Evolutionary conservation across 1,284 basidiomycete species (phyloP).

Genomic region (Testicularia cyperi): DNA sequence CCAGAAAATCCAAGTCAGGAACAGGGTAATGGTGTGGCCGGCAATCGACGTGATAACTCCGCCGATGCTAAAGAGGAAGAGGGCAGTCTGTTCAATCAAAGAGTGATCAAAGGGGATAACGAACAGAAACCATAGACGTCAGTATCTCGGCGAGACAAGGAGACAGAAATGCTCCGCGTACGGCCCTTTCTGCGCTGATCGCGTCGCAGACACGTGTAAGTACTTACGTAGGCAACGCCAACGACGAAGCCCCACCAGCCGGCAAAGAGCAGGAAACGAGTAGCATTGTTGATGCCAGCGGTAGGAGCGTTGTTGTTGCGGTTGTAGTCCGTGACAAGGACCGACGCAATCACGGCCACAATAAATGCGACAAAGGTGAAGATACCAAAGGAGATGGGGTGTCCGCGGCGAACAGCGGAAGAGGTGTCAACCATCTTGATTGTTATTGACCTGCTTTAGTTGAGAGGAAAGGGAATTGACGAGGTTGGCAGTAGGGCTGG

Average conservation of each 20-base stretch:
- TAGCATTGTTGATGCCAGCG: slow-evolving; percentile 32
- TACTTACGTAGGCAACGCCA: slow-evolving; percentile 50
- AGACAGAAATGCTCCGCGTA: too few relatives aligned
- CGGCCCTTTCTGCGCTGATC: too few relatives aligned
- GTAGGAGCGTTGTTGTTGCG: slow-evolving; percentile 38
- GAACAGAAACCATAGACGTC: background rate
- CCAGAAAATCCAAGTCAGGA: slow-evolving; percentile 56
- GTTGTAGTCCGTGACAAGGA: slow-evolving; percentile 51
- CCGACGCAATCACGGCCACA: slow-evolving; percentile 54
- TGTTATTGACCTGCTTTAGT: too few relatives aligned
- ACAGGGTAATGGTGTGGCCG: slow-evolving; percentile 49
- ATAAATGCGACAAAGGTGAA: slow-evolving; percentile 52
- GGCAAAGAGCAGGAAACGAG: slow-evolving; percentile 53
- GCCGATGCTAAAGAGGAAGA: slow-evolving; percentile 56
- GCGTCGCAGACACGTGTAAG: too few relatives aligned
- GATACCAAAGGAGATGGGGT: slow-evolving; percentile 52
- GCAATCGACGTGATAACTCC: slow-evolving; percentile 58
- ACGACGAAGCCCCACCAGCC: slow-evolving; percentile 58
- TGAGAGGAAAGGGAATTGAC: too few relatives aligned
- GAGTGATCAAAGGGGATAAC: background rate
- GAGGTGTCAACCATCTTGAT: slow-evolving; percentile 44
- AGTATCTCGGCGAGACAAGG: background rate
- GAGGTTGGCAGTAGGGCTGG: too few relatives aligned
- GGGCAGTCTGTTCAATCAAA: slow-evolving; percentile 26
- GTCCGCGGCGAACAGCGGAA: slow-evolving; percentile 46